Base-by-base conservation (phyloP, 768 basidiomycete species). In the Lentinula aciculospora region DNA sequence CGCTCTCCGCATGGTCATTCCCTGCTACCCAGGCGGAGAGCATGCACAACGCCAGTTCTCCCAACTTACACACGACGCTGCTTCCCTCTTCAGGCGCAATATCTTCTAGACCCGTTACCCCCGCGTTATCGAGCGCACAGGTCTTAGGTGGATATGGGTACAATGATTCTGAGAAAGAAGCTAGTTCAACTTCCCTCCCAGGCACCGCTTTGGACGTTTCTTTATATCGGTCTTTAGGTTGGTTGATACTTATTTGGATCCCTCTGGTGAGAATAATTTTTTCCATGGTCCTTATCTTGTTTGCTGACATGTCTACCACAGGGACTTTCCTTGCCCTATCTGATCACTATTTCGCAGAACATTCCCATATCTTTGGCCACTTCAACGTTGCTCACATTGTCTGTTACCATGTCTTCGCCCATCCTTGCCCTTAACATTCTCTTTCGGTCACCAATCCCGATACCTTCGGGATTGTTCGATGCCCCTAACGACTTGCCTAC, bases 61-160 rank as follows among this genome's bases (percentile, higher is more conserved):
- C 70, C 1, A 81, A 82, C 58, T 63, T 79, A 13, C 74, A 77
- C 31, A 72, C 78, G 5, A 71, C 72, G 32, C 67, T 79, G 37
- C 66, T 76, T 15, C 75, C 70, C 2, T 64, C 65, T 9, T 67
- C 72, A 2, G 62, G 68, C 17, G 65, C 64, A 3, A 68, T 73
- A 5, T 66, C 67, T 8, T 77, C 78, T 28, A 79, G 79, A 23
- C 78, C 82, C 2, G 63, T 65, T 17, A 83, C 83, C 0, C 81
- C 85, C 15, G 77, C 76, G 13, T 67, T 88, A 65, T 76, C 80
- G 1, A 79, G 75, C 48, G 81, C 82, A 17, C 81, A 80, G 58
- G 88, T 88, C 10, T 72, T 88, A 34, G 86, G 85, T 42, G 86
- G 85, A 1, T 87, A 89, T 68, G 84, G 84, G 2, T 86, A 81